phyloP scores from a whole-genome alignment of 2,329 filamentous ascomycete genomes.

The Setomelanomma holmii region DNA sequence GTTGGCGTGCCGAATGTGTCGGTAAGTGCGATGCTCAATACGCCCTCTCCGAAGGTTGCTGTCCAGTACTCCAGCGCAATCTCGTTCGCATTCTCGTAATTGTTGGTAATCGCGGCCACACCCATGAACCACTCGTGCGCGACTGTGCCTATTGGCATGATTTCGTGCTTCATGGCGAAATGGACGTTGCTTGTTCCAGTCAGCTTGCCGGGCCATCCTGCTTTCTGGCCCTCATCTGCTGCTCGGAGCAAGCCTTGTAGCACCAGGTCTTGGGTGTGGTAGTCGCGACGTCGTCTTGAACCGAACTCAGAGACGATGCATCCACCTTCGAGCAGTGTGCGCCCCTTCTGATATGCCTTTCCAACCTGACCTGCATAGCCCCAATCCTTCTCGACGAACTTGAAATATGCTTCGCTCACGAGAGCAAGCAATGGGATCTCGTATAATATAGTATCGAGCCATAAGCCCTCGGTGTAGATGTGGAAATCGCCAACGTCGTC shows the following conservation, averaged over 20 bases:
- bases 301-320: conserved; percentile 96
- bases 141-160: conserved; percentile 85
- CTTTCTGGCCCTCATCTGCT: conserved; percentile 70
- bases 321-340: conserved; percentile 76
- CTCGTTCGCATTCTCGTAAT: conserved; percentile 87
- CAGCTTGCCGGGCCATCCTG: conserved; percentile 74
- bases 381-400: conserved; percentile 95
- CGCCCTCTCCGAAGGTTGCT: conserved; percentile 83
- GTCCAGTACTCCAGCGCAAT: conserved; percentile 88
- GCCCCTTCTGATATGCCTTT: conserved; percentile 81
- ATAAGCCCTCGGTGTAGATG: conserved; percentile 79
- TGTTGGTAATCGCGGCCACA: conserved; percentile 85
- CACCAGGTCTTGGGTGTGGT: conserved; percentile 92
- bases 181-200: conserved; percentile 96
- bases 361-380: conserved; percentile 85
- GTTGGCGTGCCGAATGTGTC: conserved; percentile 94
- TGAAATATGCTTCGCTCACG: conserved; percentile 96
- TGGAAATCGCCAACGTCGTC: conserved; percentile 74
- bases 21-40: conserved; percentile 87
- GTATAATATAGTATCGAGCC: conserved; percentile 96
- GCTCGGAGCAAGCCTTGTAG: conserved; percentile 85
- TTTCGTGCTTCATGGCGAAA: conserved; percentile 89
- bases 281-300: conserved; percentile 85
- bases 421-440: conserved; percentile 93
- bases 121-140: conserved; percentile 99